phyloP scores from a whole-genome alignment of 305 asterid species.

The Rubia balearica region DNA sequence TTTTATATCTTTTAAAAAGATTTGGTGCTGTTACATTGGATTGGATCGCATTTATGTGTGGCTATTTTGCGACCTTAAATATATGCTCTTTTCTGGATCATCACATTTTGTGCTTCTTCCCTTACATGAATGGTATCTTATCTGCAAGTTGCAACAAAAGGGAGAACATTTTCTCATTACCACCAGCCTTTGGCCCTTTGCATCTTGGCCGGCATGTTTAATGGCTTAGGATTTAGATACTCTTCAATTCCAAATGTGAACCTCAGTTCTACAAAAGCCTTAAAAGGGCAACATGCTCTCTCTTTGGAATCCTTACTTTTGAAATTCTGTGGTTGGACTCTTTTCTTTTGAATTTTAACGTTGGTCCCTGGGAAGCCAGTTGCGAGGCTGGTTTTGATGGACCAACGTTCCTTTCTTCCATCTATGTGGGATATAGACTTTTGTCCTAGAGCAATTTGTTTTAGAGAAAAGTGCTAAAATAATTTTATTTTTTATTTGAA shows the following conservation, averaged over 20 bases:
- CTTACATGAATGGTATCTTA: slow-evolving; percentile 1
- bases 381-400: not conserved
- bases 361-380: not conserved
- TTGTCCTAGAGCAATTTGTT: no score
- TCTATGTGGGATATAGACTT: no score
- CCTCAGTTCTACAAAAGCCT: slow-evolving; percentile 15
- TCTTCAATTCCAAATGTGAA: slow-evolving; percentile 4
- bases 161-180: not conserved
- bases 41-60: not conserved
- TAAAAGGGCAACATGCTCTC: slow-evolving; percentile 6
- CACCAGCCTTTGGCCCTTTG: not conserved
- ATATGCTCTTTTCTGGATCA: not conserved
- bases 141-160: not conserved
- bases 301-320: slow-evolving; percentile 3
- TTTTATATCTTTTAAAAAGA: no score
- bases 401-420: no score
- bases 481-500: no score
- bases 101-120: no score
- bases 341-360: not conserved
- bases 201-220: slow-evolving; percentile 17
- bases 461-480: no score
- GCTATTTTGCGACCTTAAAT: not conserved
- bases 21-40: not conserved
- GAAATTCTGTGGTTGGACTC: not conserved
- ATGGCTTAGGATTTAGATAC: slow-evolving; percentile 18